Evolutionary conservation across 129 eudicot genomes (phyloP).

Genomic region (Centaurea solstitialis): DNA sequence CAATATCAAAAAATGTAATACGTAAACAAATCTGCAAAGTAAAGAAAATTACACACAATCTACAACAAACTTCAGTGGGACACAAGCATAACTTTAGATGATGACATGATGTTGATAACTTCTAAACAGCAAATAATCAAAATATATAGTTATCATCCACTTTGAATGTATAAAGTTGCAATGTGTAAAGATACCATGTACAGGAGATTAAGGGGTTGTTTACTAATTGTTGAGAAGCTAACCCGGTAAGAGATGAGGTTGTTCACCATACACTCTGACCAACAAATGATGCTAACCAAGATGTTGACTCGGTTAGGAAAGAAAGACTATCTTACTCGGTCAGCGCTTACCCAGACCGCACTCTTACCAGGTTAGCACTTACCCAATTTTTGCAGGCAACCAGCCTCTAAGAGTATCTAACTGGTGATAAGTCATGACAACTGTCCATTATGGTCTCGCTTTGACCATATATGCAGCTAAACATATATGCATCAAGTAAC

Average conservation of each 20-base stretch:
- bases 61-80: background rate
- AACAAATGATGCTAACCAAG: background rate
- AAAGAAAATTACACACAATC: background rate
- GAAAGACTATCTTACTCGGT: background rate
- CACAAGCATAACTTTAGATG: background rate
- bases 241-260: background rate
- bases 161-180: background rate
- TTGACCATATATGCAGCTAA: background rate
- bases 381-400: background rate
- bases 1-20: background rate
- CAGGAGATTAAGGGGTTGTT: background rate
- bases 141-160: background rate
- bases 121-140: background rate
- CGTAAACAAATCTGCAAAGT: background rate
- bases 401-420: background rate
- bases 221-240: background rate
- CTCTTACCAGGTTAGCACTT: background rate
- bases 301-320: background rate
- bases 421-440: background rate
- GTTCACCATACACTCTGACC: background rate
- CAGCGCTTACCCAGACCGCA: background rate
- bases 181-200: background rate
- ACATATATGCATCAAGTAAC: background rate
- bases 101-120: background rate
- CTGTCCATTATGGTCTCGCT: background rate